A percentile compares a stretch with the other conserved stretches of the same genome.
These are phyloP conservation scores for Exidia glandulosa DNA, from an alignment of 768 basidiomycete species.

Conservation along the genomic window DNA sequence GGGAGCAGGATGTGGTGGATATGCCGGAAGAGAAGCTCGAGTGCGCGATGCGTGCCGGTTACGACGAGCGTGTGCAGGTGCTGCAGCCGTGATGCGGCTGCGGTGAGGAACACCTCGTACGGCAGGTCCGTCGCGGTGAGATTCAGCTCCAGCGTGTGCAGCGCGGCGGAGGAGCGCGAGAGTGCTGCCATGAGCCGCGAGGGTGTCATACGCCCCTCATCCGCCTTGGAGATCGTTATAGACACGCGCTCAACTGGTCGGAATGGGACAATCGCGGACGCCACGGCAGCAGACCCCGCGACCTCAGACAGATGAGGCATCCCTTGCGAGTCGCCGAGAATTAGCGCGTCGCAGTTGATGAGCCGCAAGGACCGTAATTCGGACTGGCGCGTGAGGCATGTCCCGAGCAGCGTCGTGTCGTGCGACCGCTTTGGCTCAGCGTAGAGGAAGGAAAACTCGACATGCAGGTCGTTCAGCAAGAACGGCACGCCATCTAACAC, in stretches of 20 bases:
- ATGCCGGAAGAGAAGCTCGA: neutral
- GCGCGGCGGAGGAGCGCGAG: neutral
- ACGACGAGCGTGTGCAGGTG: neutral
- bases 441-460: neutral
- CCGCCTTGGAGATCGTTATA: neutral
- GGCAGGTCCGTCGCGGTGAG: neutral
- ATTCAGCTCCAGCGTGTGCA: neutral
- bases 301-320: neutral
- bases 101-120: neutral
- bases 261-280: neutral
- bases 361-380: neutral
- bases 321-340: neutral
- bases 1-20: constrained; percentile 1
- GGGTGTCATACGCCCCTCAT: neutral
- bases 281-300: neutral
- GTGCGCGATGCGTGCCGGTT: neutral
- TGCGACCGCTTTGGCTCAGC: neutral
- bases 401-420: neutral
- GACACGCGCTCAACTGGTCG: neutral
- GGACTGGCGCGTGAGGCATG: neutral
- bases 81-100: neutral
- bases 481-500: neutral
- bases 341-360: neutral
- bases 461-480: neutral
- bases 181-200: neutral